These are phyloP conservation scores for Larix kaempferi DNA, from an alignment of 75 land plant species.

Conservation along the genomic window DNA sequence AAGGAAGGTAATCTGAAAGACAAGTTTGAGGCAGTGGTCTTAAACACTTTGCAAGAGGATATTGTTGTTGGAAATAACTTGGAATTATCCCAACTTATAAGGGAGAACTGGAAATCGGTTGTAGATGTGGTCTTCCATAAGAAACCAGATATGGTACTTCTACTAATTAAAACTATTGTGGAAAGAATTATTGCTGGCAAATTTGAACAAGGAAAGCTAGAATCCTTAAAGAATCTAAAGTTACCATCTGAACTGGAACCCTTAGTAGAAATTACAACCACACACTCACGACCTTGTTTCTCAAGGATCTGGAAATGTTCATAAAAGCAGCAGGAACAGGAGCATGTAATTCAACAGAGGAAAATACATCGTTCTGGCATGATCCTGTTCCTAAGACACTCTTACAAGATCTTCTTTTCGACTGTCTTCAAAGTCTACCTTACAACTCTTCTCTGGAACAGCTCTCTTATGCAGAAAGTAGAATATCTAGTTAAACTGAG, in stretches of 20 bases:
- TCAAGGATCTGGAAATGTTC: conserved; percentile 2
- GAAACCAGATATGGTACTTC: conserved; percentile 48
- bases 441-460: no score
- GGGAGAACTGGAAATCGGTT: conserved; percentile 49
- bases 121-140: conserved; percentile 35
- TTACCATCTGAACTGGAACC: background rate
- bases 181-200: conserved; percentile 28
- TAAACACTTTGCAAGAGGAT: conserved; percentile 2
- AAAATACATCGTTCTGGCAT: background rate
- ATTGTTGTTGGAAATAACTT: background rate
- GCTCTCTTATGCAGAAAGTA: no score
- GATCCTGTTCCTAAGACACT: conserved; percentile 12
- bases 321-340: background rate
- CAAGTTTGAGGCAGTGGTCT: background rate
- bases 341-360: background rate
- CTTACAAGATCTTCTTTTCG: conserved; percentile 36
- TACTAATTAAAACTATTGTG: conserved; percentile 37
- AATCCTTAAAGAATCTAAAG: background rate
- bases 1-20: background rate
- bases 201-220: conserved; percentile 4
- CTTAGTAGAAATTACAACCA: background rate
- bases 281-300: background rate
- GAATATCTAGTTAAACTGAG: no score
- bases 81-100: background rate
- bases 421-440: conserved; percentile 32